phyloP scores from a whole-genome alignment of 257 asterid species.

The Leptodermis oblonga region DNA sequence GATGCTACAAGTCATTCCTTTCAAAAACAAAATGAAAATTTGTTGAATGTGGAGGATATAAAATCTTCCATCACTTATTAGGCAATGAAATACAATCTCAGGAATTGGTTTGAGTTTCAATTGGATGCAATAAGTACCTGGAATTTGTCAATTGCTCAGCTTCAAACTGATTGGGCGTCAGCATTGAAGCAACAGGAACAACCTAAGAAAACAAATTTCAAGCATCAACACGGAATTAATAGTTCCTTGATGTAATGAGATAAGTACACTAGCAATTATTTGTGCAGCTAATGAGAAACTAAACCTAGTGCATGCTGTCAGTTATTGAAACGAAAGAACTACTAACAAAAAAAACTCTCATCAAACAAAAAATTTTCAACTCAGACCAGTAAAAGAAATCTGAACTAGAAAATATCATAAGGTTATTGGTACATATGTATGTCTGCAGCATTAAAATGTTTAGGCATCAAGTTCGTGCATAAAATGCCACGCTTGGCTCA shows the following conservation, averaged over 20 bases:
- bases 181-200: conserved; percentile 92
- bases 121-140: conserved; percentile 49
- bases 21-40: conserved; percentile 1
- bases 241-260: too few relatives aligned
- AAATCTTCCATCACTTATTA: conserved; percentile 2
- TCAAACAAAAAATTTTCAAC: too few relatives aligned
- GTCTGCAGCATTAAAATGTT: too few relatives aligned
- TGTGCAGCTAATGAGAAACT: too few relatives aligned
- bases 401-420: too few relatives aligned
- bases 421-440: too few relatives aligned
- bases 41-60: neutral
- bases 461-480: too few relatives aligned
- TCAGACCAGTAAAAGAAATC: too few relatives aligned
- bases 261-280: too few relatives aligned
- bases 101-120: conserved; percentile 9
- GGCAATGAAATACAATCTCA: conserved; percentile 2
- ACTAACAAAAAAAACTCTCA: too few relatives aligned
- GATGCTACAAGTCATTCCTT: neutral
- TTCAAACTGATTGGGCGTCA: conserved; percentile 98
- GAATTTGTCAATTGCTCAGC: conserved; percentile 79
- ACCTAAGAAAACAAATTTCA: conserved; percentile 47
- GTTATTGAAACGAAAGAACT: too few relatives aligned
- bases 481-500: neutral
- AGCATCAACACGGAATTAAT: conserved; percentile 20
- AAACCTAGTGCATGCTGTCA: too few relatives aligned